Percentiles rank a stretch among this genome's conserved stretches.
These are phyloP conservation scores for Amaranthus cruentus DNA, from an alignment of 148 eudicot genomes.

Conservation along the genomic window DNA sequence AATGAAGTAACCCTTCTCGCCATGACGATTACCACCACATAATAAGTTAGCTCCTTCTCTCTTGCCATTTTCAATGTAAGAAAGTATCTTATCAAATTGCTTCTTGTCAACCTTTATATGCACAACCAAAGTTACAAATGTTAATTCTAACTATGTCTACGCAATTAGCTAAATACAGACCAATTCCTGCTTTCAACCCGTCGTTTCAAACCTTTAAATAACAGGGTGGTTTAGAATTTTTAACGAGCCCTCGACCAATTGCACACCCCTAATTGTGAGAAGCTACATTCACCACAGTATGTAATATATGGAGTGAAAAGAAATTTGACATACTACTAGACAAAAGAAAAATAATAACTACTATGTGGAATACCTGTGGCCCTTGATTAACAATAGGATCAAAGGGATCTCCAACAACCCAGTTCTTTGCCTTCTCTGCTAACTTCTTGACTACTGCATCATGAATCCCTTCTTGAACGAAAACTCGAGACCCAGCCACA, in stretches of 20 bases:
- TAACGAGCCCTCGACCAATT: too few species aligned
- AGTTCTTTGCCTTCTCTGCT: slow-evolving; percentile 43
- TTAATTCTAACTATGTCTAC: too few species aligned
- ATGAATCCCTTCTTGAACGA: slow-evolving; percentile 84
- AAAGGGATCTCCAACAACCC: slow-evolving; percentile 88
- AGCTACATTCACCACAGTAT: too few species aligned
- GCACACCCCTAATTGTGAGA: too few species aligned
- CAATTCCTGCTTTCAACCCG: too few species aligned
- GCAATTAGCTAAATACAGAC: too few species aligned
- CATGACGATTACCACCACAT: slow-evolving; percentile 61
- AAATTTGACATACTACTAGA: not conserved
- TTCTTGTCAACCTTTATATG: slow-evolving; percentile 50
- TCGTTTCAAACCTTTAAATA: too few species aligned
- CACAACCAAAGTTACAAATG: not conserved
- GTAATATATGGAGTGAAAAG: too few species aligned
- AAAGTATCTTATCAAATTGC: slow-evolving; percentile 59
- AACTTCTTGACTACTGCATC: slow-evolving; percentile 50
- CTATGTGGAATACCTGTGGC: slow-evolving; percentile 51
- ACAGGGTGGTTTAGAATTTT: too few species aligned
- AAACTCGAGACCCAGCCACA: slow-evolving; percentile 68
- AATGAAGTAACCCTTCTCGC: slow-evolving; percentile 63
- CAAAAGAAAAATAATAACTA: not conserved
- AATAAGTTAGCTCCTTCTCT: slow-evolving; percentile 77
- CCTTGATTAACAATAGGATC: slow-evolving; percentile 67
- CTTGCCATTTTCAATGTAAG: slow-evolving; percentile 66